These are phyloP conservation scores for Aspergillus aculeatinus DNA, from an alignment of 2,329 filamentous ascomycete species.

Conservation along the genomic window DNA sequence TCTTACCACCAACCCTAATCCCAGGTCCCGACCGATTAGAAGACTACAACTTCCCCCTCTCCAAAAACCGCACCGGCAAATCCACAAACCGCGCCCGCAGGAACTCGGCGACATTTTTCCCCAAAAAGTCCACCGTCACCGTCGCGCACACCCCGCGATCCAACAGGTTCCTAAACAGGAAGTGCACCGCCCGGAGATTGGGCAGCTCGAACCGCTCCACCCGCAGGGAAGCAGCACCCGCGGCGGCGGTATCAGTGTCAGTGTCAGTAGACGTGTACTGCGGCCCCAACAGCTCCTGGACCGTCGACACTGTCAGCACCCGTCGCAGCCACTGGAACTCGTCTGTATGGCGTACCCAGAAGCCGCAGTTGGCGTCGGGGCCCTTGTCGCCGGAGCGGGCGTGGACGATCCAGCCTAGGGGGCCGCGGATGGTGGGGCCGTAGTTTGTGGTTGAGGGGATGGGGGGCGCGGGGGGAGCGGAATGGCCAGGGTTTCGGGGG, in stretches of 20 bases:
- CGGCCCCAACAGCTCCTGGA: conserved; percentile 23
- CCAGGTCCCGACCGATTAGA: too few relatives aligned
- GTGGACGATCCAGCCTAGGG: conserved; percentile 37
- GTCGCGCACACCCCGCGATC: conserved; percentile 36
- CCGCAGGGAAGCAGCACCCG: neutral
- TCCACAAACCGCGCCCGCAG: conserved; percentile 34
- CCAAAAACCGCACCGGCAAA: conserved; percentile 35
- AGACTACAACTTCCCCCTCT: conserved; percentile 23
- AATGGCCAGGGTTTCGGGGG: conserved; percentile 16
- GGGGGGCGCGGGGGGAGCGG: too few relatives aligned
- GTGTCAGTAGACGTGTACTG: conserved; percentile 20
- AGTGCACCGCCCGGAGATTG: conserved; percentile 40
- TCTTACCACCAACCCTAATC: too few relatives aligned
- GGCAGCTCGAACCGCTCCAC: conserved; percentile 51
- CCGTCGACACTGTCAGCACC: conserved; percentile 23
- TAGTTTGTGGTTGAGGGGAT: neutral
- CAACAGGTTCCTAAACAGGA: conserved; percentile 37
- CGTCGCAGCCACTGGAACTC: conserved; percentile 47
- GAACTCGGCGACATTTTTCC: conserved; percentile 41
- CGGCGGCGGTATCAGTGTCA: too few relatives aligned
- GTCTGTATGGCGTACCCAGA: conserved; percentile 44
- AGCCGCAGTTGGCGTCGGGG: conserved; percentile 47
- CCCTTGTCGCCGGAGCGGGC: conserved; percentile 48
- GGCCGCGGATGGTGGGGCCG: conserved; percentile 24
- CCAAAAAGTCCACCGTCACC: conserved; percentile 37